Base-by-base conservation (phyloP, 1,139 yeast species). In the Hemisphaericaspora xylofermentans region DNA sequence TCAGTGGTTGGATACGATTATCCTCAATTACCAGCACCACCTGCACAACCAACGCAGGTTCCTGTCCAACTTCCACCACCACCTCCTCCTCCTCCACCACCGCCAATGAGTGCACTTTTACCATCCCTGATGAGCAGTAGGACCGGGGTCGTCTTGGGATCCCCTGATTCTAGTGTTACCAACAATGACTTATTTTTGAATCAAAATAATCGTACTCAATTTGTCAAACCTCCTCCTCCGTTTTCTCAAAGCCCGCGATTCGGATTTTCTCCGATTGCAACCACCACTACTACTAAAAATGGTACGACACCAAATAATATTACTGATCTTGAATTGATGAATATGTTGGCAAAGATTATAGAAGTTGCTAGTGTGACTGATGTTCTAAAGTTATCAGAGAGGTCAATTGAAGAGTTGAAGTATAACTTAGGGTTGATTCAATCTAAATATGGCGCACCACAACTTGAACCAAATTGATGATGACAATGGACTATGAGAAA, bases 341-440 rank as follows among this genome's bases (percentile, higher is more conserved):
- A 48, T 4, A 48, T 54, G 43, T 49, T 66, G 22, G 45, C 45
- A 4, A 54, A 49, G 32, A 40, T 66, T 6, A 31, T 37, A 14
- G 40, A 37, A 22, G 32, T 25, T 17, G 17, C 35, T 18, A 32
- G 19, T 7, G 48, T 47, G 15, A 41, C 52, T 4, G 55, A 56
- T 30, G 43, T 42, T 6, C 38, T 64, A 8, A 56, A 53, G 35
- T 51, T 65, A 4, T 57, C 66, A 1, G 50, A 49, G 34, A 46
- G 48, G 19, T 64, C 71, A 2, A 43, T 63, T 13, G 51, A 54
- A 28, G 71, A 66, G 41, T 57, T 66, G 30, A 57, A 54, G 35
- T 39, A 47, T 17, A 61, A 58, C 37, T 47, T 64, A 24, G 49
- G 49, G 21, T 46, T 43, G 14, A 42, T 62, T 18, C 60, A 58